Conservation (phyloP, 1,139 yeast species). For the Scheffersomyces illinoinensis region DNA sequence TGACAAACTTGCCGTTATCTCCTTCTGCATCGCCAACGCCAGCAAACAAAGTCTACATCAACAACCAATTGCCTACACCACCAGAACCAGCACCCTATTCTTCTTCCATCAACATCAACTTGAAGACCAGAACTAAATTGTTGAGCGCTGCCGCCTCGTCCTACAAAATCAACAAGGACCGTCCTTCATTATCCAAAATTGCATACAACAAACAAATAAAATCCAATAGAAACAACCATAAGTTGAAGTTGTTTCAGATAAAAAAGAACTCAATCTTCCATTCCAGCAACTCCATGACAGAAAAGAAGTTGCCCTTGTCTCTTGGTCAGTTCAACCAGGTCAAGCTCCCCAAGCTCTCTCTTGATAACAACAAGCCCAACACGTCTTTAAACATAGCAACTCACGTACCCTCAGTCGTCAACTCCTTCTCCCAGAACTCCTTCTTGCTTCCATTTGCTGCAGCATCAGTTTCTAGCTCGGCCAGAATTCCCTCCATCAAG, state of each 20-base stretch:
- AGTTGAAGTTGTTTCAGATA: constrained; percentile 35
- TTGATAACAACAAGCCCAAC: not conserved
- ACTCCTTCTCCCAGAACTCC: constrained; percentile 2
- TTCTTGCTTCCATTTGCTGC: constrained; percentile 7
- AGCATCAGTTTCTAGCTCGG: constrained; percentile 2
- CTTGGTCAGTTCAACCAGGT: constrained; percentile 4
- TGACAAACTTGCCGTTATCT: not conserved
- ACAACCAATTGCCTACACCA: constrained; percentile 17
- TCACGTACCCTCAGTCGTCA: not conserved
- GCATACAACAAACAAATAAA: constrained; percentile 20
- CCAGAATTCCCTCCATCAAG: constrained; percentile 1
- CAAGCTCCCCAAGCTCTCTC: constrained; percentile 10
- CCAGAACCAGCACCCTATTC: constrained; percentile 17
- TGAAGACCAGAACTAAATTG: constrained; percentile 12
- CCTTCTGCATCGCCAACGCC: not conserved
- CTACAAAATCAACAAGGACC: constrained; percentile 5
- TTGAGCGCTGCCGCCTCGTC: not conserved
- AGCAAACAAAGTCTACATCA: not conserved
- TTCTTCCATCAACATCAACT: constrained; percentile 27
- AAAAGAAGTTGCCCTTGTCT: constrained; percentile 9
- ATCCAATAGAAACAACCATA: constrained; percentile 12
- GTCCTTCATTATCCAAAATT: constrained; percentile 23
- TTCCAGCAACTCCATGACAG: constrained; percentile 10
- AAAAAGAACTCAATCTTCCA: constrained; percentile 32
- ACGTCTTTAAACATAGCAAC: constrained; percentile 1